These are phyloP conservation scores for Exserohilum turcica DNA, from an alignment of 2,329 filamentous ascomycete species.

Conservation along the genomic window DNA sequence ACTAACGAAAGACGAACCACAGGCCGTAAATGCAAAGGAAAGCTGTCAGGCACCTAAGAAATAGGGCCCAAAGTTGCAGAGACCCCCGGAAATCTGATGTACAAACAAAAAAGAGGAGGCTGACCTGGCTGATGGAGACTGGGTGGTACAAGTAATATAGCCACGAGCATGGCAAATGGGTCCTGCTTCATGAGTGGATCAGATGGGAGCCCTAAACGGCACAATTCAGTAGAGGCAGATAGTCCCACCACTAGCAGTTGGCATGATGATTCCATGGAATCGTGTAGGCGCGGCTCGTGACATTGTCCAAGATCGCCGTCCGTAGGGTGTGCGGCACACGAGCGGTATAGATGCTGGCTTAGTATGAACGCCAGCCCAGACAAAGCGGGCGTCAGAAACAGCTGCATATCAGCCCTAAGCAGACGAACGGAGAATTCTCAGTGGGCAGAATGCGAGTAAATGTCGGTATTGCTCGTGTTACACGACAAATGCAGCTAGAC, in stretches of 20 bases:
- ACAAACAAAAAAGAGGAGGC: slow-evolving; percentile 16
- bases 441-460: slow-evolving; percentile 6
- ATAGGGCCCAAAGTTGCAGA: slow-evolving; percentile 7
- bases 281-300: slow-evolving; percentile 14
- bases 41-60: neutral
- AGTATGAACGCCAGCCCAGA: slow-evolving; percentile 13
- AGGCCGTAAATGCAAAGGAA: slow-evolving; percentile 11
- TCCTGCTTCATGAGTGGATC: slow-evolving; percentile 15
- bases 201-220: slow-evolving; percentile 16
- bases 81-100: slow-evolving; percentile 5
- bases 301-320: slow-evolving; percentile 25
- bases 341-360: slow-evolving; percentile 14
- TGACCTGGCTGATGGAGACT: slow-evolving; percentile 10
- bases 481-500: slow-evolving; percentile 22
- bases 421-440: slow-evolving; percentile 13
- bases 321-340: slow-evolving; percentile 18
- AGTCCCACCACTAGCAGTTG: slow-evolving; percentile 24
- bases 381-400: slow-evolving; percentile 6
- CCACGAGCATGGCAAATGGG: slow-evolving; percentile 15
- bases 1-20: slow-evolving; percentile 10
- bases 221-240: slow-evolving; percentile 23
- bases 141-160: slow-evolving; percentile 28
- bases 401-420: slow-evolving; percentile 19
- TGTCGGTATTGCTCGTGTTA: slow-evolving; percentile 14
- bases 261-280: slow-evolving; percentile 19